Evolutionary conservation across 306 rosid genomes (phyloP), one percentile per base, ranked within the genome.

Genomic region (Spatholobus suberectus): DNA sequence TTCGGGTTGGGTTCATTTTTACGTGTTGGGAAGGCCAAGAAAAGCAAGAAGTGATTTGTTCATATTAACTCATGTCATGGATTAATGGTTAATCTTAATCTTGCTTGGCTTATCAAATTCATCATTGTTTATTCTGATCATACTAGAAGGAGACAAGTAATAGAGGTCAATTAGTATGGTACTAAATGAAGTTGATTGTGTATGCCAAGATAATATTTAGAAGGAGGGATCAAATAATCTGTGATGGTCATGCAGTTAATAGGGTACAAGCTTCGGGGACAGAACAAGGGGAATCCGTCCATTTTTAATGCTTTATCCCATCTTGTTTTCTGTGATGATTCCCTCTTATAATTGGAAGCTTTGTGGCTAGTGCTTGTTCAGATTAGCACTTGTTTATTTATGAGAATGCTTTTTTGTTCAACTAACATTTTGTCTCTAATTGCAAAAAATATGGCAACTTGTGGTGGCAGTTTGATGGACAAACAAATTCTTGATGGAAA

Each of bases 1-100:
- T 92, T 91, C 40, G 89, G 90, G 73, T 91, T 93, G 58, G 91
- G 92, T 61, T 93, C 92, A 0, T 65, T 92, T 81, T 77, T 92
- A 2, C 80, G 90, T 49, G 87, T 74, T 83, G 96, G 91, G 44
- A 90, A 90, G 82, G 88, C 43, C 9, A 90, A 85, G 81, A 92
- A 80, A 83, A 84, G 77, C 80, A 91, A 83, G 86, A 92, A 82
- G 27, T 93, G 87, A 91, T 37, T 54, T 55, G 21, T 78, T 84
- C 52, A 46, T 70, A 44, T 32, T 61, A 32, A 14, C 8, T 59
- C 47, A 40, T 83, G 27, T 46, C 20, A 15, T 68, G 40, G 67
- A 24, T 65, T 62, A 73, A 18, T 43, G 18, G 34, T 12, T 59
- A 73, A 12, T 52, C 55, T 12, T 59, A 73, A 12, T 52, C 55